phyloP scores from a whole-genome alignment of 345 rosid genomes.

The Microthlaspi erraticum region DNA sequence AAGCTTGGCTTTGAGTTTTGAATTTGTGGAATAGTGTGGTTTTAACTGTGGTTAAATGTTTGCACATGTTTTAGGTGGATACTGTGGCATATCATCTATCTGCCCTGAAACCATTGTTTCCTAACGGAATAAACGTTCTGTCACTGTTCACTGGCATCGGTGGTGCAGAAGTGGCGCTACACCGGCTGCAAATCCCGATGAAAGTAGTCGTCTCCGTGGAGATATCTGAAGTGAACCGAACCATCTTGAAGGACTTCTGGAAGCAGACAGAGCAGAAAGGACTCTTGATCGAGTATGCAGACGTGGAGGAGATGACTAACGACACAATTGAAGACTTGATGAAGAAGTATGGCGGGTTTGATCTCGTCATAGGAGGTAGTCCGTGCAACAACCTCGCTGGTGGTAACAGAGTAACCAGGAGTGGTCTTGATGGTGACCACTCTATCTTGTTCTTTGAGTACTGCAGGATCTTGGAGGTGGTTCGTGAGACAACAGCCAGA shows the following conservation, averaged over 20 bases:
- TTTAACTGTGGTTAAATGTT: not conserved
- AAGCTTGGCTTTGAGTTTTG: not conserved
- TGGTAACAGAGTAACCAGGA: slow-evolving; percentile 70
- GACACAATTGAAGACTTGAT: slow-evolving; percentile 58
- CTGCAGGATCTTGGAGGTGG: slow-evolving; percentile 67
- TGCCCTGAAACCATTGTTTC: slow-evolving; percentile 63
- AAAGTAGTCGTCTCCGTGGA: slow-evolving; percentile 82
- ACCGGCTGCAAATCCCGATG: slow-evolving; percentile 69
- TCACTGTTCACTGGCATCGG: slow-evolving; percentile 96
- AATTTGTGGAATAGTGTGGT: not conserved
- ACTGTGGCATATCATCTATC: slow-evolving; percentile 93
- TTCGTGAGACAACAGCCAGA: slow-evolving; percentile 30
- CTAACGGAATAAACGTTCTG: slow-evolving; percentile 68
- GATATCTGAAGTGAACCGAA: slow-evolving; percentile 64
- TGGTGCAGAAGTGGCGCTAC: slow-evolving; percentile 91
- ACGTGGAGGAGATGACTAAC: slow-evolving; percentile 56
- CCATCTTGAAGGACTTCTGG: slow-evolving; percentile 76
- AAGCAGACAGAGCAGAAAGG: slow-evolving; percentile 90
- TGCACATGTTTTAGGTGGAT: slow-evolving; percentile 64
- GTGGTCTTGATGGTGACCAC: slow-evolving; percentile 84
- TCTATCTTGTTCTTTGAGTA: slow-evolving; percentile 82
- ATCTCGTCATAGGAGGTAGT: slow-evolving; percentile 90
- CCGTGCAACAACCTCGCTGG: slow-evolving; percentile 95
- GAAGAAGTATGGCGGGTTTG: slow-evolving; percentile 68
- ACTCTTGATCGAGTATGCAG: slow-evolving; percentile 54